phyloP scores from a whole-genome alignment of 2,329 filamentous ascomycete species.

The Diaporthe nobilis region DNA sequence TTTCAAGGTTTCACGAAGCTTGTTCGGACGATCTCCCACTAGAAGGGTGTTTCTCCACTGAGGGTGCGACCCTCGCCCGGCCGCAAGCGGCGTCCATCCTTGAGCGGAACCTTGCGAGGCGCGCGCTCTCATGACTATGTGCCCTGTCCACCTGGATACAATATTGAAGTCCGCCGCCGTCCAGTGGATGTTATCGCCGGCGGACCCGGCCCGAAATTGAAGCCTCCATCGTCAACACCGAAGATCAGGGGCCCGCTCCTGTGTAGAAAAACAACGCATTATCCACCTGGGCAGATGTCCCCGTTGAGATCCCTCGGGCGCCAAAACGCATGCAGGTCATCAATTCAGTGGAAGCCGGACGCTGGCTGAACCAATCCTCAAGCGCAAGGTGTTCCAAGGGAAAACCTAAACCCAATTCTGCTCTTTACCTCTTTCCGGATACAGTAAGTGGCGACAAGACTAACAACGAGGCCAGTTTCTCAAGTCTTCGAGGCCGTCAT shows the following conservation, averaged over 20 bases:
- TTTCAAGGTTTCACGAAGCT: slow-evolving; percentile 27
- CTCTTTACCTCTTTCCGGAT: not conserved
- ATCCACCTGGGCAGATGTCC: not conserved
- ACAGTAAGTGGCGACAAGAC: slow-evolving; percentile 9
- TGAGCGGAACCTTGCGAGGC: slow-evolving; percentile 23
- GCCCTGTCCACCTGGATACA: not conserved
- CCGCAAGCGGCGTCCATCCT: slow-evolving; percentile 17
- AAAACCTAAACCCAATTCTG: slow-evolving; percentile 10
- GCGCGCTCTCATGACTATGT: slow-evolving; percentile 28
- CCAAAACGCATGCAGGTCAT: not conserved
- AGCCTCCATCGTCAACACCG: not conserved
- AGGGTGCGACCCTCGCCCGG: not conserved
- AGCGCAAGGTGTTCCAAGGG: slow-evolving; percentile 11
- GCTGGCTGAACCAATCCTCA: not conserved
- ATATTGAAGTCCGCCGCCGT: not conserved
- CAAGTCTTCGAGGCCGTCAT: not conserved
- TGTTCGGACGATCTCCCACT: slow-evolving; percentile 24
- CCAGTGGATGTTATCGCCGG: not conserved
- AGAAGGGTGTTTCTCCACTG: slow-evolving; percentile 3
- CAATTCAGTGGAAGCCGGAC: not conserved
- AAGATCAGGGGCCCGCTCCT: not conserved
- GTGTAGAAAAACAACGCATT: not conserved
- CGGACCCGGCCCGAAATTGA: not conserved
- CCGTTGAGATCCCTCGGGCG: not conserved
- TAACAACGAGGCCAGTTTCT: not conserved